Percentiles rank a stretch among this genome's conserved stretches.
These are phyloP conservation scores for Trichosporon sp. DNA, from an alignment of 1,284 basidiomycete genomes.

Conservation along the genomic window DNA sequence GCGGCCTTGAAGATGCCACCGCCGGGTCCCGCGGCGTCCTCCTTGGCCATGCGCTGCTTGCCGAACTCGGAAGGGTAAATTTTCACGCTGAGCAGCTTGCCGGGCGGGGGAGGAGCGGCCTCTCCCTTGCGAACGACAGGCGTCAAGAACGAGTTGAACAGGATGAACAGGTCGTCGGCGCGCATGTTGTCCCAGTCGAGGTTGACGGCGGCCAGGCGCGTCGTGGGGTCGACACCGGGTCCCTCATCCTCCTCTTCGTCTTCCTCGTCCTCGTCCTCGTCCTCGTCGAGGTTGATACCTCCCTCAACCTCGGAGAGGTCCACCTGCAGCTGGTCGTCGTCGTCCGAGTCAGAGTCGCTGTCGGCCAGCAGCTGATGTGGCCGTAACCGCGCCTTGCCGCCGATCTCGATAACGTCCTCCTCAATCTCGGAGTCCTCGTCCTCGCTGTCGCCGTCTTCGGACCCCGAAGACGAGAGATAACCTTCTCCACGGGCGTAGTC, in stretches of 20 bases:
- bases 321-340: constrained; percentile 58
- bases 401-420: constrained; percentile 59
- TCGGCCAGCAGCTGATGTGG: constrained; percentile 19
- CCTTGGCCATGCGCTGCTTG: constrained; percentile 79
- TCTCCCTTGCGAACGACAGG: constrained; percentile 32
- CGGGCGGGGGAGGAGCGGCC: constrained; percentile 57
- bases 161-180: constrained; percentile 86
- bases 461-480: constrained; percentile 77
- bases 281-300: constrained; percentile 62
- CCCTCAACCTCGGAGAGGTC: constrained; percentile 64
- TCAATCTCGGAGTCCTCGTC: constrained; percentile 52
- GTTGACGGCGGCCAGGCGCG: constrained; percentile 87
- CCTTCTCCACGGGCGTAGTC: constrained; percentile 92
- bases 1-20: constrained; percentile 68
- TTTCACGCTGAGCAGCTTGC: constrained; percentile 72
- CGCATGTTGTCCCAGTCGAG: constrained; percentile 98
- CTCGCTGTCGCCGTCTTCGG: constrained; percentile 68
- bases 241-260: constrained; percentile 54
- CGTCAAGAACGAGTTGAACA: constrained; percentile 82
- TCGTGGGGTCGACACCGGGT: constrained; percentile 60
- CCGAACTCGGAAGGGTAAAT: constrained; percentile 96
- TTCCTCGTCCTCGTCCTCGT: constrained; percentile 55
- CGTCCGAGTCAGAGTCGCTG: constrained; percentile 48
- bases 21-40: constrained; percentile 90
- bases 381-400: constrained; percentile 60